Evolutionary conservation across 257 asterid species (phyloP), one percentile per base, ranked within the genome.

Genomic region (Scutellaria barbata): DNA sequence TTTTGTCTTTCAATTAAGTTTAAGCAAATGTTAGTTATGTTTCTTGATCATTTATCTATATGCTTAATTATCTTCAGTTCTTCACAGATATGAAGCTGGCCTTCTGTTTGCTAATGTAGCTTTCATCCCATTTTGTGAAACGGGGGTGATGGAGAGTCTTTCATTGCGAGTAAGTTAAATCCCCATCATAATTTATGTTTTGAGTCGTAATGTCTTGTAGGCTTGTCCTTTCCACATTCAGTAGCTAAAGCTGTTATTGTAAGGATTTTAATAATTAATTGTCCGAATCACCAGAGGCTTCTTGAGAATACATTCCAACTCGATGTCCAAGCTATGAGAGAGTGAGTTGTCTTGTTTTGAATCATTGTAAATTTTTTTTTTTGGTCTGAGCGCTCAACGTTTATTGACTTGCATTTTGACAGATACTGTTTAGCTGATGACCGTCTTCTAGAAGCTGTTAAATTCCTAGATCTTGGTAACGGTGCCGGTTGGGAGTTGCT

Each of bases 401-500:
- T 51, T n/a, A 53, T 71, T 50, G 68, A 37, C 20, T 52, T 76
- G 69, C 37, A 51, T 50, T 14, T 51, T 58, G 55, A 33, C 85
- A 92, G 97, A 73, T 92, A 92, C 75, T 89, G 97, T 79, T 84
- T 69, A 52, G 95, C 96, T 46, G 97, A 92, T 80, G 97, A 92
- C 37, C 83, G 92, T 14, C 79, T 88, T 68, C 45, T 76, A 37
- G 97, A 90, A 87, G 93, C 92, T 10, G 96, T 93, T 71, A 84
- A 84, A 39, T 93, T 87, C 78, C 85, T 93, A 20, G 98, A 93
- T 79, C 85, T 84, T 30, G 92, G 89, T 11, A 65, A 69, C 61
- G 88, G 90, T 72, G 93, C 97, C 17, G 98, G 97, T 11, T 93
- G 97, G 98, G 96, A 88, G 82, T 77, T 93, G 61, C 90, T 90